Percentiles rank a stretch among this genome's conserved stretches.
phyloP scores from a whole-genome alignment of 2,329 filamentous ascomycete species.

The Ophiocordyceps australis region DNA sequence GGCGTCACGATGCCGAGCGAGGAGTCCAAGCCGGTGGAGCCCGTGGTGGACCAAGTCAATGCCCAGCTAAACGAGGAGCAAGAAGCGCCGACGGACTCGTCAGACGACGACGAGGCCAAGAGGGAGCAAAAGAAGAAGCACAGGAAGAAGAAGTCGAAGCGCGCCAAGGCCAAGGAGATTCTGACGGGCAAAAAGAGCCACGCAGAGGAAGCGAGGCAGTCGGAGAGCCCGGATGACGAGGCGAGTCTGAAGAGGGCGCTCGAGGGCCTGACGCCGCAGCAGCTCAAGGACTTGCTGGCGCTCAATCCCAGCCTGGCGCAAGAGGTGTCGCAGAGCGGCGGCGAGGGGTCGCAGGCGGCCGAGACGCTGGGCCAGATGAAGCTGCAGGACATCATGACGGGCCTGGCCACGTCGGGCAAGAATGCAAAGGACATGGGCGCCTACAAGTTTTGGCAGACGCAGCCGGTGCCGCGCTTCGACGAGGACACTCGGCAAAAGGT shows the following conservation, averaged over 20 bases:
- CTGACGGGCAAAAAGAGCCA: slow-evolving; percentile 16
- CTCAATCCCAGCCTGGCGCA: slow-evolving; percentile 57
- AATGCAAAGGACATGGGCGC: slow-evolving; percentile 91
- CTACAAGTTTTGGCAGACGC: slow-evolving; percentile 98
- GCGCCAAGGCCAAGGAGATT: slow-evolving; percentile 37
- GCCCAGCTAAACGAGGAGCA: slow-evolving; percentile 26
- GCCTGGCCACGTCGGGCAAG: slow-evolving; percentile 60
- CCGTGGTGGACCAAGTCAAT: slow-evolving; percentile 27
- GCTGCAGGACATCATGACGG: slow-evolving; percentile 56
- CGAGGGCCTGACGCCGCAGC: slow-evolving; percentile 32
- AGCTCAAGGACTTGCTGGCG: slow-evolving; percentile 47
- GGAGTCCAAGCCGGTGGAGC: slow-evolving; percentile 44
- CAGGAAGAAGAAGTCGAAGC: slow-evolving; percentile 51
- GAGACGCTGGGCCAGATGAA: slow-evolving; percentile 43
- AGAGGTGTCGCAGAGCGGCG: slow-evolving; percentile 24
- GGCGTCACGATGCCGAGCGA: slow-evolving; percentile 29
- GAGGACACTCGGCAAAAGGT: slow-evolving; percentile 29
- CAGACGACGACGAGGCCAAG: slow-evolving; percentile 28
- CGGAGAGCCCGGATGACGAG: too few species aligned
- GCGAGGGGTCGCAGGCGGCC: slow-evolving; percentile 22
- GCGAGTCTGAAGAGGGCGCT: slow-evolving; percentile 30
- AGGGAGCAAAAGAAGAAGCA: slow-evolving; percentile 27
- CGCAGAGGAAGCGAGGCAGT: too few species aligned
- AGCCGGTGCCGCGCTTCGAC: slow-evolving; percentile 78
- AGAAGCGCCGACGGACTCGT: slow-evolving; percentile 23